Evolutionary conservation across 371 early-diverging fungal species (phyloP), one percentile per base, ranked within the genome.

Genomic region (Synchytrium microbalum): DNA sequence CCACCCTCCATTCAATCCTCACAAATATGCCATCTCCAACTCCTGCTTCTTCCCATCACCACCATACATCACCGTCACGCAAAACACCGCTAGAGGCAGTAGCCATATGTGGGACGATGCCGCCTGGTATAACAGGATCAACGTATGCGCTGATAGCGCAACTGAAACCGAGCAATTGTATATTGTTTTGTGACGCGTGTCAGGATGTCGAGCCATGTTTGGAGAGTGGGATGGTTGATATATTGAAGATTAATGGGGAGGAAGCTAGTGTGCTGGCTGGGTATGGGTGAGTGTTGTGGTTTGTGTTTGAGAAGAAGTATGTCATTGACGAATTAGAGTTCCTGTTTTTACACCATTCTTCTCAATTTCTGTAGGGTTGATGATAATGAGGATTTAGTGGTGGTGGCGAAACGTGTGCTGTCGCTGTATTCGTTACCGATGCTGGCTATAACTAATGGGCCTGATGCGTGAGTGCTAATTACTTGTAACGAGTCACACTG

Each of bases 391-490:
- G 53, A 68, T 62, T 8, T 71, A 19, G 59, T 61, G 14, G 55
- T 16, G 8, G 63, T 70, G 2, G 78, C 69, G 0, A 32, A 30
- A 10, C 8, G 24, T 3, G 64, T 74, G 8, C 46, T 67, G 32
- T 19, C 46, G 2, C 24, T 25, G 10, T 68, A 61, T 32, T 24
- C 33, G 0, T 57, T 78, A 3, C 38, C 32, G 8, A 51, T 63
- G 0, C 57, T 78, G 2, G 79, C 79, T 1, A 59, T 78, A 38
- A 78, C 79, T 13, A 72, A 78, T 51, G 79, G 79, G 0, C 77
- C 78, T 19, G 60, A 64, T 24, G 38, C 26, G 58, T 68, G 53
- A 10, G 64, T 29, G 1, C 16, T 32, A 60, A 23, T 25, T 25
- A 54, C 57, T 19, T 30, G 27, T 54, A 54, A 28, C 1, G 23